A percentile compares a stretch with the other conserved stretches of the same genome.
Evolutionary conservation across 352 stramenopile species (phyloP).

Genomic region (Phytophthora chlamydospora): DNA sequence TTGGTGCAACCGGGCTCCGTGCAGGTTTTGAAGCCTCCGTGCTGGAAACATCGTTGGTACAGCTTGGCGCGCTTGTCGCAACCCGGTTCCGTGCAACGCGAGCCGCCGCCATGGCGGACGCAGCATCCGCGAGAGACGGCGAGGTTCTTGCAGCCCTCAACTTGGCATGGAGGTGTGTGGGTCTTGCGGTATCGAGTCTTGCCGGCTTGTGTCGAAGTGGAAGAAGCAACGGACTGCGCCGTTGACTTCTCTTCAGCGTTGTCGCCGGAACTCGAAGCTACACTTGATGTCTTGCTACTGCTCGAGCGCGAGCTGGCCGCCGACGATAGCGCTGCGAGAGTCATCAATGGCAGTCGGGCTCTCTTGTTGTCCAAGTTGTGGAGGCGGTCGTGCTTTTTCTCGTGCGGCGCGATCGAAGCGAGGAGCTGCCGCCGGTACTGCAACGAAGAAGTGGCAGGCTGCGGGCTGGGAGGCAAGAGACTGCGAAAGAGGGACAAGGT

Average conservation of each 20-base stretch:
- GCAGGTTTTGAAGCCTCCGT: constrained; percentile 74
- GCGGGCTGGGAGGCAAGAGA: constrained; percentile 28
- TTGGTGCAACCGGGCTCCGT: constrained; percentile 54
- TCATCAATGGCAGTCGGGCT: constrained; percentile 26
- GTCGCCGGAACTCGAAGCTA: constrained; percentile 17
- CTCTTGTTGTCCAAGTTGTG: constrained; percentile 16
- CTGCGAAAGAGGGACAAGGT: constrained; percentile 38
- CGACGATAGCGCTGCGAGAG: constrained; percentile 24
- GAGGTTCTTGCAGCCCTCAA: constrained; percentile 66
- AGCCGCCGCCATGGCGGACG: constrained; percentile 58
- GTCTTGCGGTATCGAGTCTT: constrained; percentile 37
- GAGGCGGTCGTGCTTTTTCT: constrained; percentile 27
- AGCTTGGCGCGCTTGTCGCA: constrained; percentile 69
- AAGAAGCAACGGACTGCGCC: constrained; percentile 8
- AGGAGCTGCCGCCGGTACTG: constrained; percentile 34
- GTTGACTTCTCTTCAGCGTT: constrained; percentile 5
- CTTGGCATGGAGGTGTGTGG: constrained; percentile 56
- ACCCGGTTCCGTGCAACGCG: constrained; percentile 44
- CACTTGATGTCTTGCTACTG: constrained; percentile 11
- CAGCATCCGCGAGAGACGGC: constrained; percentile 55
- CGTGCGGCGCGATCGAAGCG: constrained; percentile 36
- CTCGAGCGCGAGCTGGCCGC: constrained; percentile 6
- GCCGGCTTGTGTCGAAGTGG: constrained; percentile 8
- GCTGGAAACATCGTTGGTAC: constrained; percentile 72
- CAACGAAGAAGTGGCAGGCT: constrained; percentile 39